Evolutionary conservation across 305 asterid species (phyloP), one percentile per base, ranked within the genome.

Genomic region (Solanum hybrid): DNA sequence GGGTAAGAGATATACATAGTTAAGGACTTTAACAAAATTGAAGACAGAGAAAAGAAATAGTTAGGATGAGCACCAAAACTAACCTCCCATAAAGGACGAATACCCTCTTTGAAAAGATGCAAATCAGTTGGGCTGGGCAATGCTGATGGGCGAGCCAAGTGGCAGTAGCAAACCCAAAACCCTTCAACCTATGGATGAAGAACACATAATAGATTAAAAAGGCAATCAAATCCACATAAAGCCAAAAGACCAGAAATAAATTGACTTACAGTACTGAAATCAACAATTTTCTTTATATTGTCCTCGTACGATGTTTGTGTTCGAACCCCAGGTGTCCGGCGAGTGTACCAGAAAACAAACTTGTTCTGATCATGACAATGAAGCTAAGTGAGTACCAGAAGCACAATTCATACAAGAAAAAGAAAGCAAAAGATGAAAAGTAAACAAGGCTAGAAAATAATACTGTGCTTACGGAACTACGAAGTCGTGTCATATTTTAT

Each of bases 21-120:
- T 6, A 35, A 29, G 87, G 87, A 76, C 42, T 24, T 24, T 3
- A 88, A n/a, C 27, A 29, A 88, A 84, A 37, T 6, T 35, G 73
- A 77, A 79, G 71, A 35, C 32, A 1, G 22, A 35, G 14, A 20
- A 86, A 75, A 66, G 16, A 32, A 85, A 46, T 46, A 17, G 86
- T 86, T 32, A 38, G 72, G 34, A 32, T 89, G 88, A 76, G 89
- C 90, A 31, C 66, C 85, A 88, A 88, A 90, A 80, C 69, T 82
- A 92, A 96, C 99, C 99, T 97, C 99, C 99, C 99, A 97, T 75
- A 96, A 91, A 17, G 99, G 99, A 89, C 97, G 99, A 66, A 95
- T 97, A 80, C 99, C 99, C 35, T 93, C 98, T 94, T 95, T 97
- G 94, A 97, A 96, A 76, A 97, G 95, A 95, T 97, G 99, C 92